Evolutionary conservation across 2,329 filamentous ascomycete genomes (phyloP).

Genomic region (Dothidotthia symphoricarpi): DNA sequence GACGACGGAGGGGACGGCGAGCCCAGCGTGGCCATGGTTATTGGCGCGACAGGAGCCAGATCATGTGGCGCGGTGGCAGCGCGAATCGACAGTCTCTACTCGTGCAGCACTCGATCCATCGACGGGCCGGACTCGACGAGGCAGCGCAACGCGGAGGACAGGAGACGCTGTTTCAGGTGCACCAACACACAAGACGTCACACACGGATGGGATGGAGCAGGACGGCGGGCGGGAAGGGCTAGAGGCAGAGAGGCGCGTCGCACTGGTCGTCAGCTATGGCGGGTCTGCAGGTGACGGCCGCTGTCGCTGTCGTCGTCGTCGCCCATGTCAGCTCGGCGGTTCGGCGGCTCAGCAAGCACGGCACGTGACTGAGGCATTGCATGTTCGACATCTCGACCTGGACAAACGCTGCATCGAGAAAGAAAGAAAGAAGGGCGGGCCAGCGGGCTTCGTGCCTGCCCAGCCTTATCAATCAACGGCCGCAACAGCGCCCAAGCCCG

Average conservation of each 20-base stretch:
- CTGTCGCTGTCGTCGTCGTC: constrained; percentile 2
- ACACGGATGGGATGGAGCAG: constrained; percentile 3
- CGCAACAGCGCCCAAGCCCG: not conserved
- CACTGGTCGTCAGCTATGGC: not conserved
- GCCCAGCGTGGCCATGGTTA: constrained; percentile 41
- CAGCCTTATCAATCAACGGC: too few species aligned
- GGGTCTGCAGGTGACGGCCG: not conserved
- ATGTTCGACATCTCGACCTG: too few species aligned
- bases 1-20: constrained; percentile 42
- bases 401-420: too few species aligned
- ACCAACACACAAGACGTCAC: constrained; percentile 5
- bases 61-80: constrained; percentile 26
- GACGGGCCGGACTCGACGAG: constrained; percentile 8
- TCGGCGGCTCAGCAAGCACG: too few species aligned
- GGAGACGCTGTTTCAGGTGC: not conserved
- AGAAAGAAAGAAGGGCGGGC: too few species aligned
- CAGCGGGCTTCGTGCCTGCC: too few species aligned
- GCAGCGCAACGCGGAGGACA: not conserved
- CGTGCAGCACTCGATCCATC: constrained; percentile 7
- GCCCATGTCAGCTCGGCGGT: too few species aligned
- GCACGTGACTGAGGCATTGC: too few species aligned
- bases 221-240: not conserved
- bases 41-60: constrained; percentile 15
- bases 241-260: not conserved
- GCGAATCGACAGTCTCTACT: constrained; percentile 4